Evolutionary conservation across 2,329 filamentous ascomycete species (phyloP), one percentile per base, ranked within the genome.

Genomic region (Ophiosphaerella narmari): DNA sequence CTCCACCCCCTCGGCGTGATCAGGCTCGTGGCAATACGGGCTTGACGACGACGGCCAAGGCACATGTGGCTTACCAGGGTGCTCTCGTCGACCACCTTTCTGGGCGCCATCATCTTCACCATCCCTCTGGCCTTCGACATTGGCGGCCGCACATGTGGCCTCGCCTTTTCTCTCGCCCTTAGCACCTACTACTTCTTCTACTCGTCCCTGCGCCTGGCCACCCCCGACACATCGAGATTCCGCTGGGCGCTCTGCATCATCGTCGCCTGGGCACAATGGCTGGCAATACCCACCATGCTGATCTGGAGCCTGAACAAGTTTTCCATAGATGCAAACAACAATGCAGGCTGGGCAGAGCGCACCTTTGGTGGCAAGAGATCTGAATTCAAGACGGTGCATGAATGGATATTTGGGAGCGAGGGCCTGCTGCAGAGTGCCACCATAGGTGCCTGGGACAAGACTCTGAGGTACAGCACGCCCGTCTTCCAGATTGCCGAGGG

Each of bases 51-150:
- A 59, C 66, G 59, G 72, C 73, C 67, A 68, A 74, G 75, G 77
- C 78, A 78, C 76, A 96, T 96, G 90, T 91, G 88, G 88, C 81
- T 93, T 75, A 85, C 92, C 75, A 87, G 88, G 72, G 82, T 88
- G 73, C 72, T 92, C 64, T 90, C 90, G 70, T 90, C 90, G 77
- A 81, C 87, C 71, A 77, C 90, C 76, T 97, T 97, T 78, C 86
- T 97, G 66, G 83, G 92, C 76, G 89, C 89, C 77, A 91, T 97
- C 74, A 86, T 97, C 70, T 89, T 97, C 71, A 96, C 91, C 55
- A 94, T 99, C 72, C 94, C 94, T 55, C 87, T 99, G 71, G 90
- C 93, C 67, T 97, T 97, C 79, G 94, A 99, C 84, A 93, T 97
- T 68, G 94, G 94, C 72, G 94, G 94, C 55, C 87, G 91, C 67